Base-by-base conservation (phyloP, 2,329 filamentous ascomycete species). In the Ophiostoma pallidulum region DNA sequence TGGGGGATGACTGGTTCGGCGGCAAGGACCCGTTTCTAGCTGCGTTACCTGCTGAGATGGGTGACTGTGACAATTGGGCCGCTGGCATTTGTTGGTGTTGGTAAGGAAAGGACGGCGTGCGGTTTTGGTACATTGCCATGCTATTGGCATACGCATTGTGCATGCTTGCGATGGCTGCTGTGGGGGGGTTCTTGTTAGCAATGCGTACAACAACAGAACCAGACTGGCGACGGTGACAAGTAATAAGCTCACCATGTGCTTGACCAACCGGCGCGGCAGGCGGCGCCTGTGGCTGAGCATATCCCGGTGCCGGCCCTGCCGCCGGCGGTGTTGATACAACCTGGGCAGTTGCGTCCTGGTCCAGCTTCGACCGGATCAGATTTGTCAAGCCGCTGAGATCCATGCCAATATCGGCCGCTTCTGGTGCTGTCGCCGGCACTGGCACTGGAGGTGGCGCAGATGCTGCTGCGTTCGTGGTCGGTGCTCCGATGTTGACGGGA, bases 1-100 rank as follows among this genome's bases (percentile, higher is more conserved):
- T 79, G 0, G 76, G 69, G 18, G 69, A 72, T 4, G 69, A 71
- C 52, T 80, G 77, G 41, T 77, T 75, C 0, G 77, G 77, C 4
- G 77, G 77, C 0, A 80, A 57, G 7, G 54, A 51, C 19, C 62
- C 60, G 22, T 66, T 41, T n/a, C n/a, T n/a, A n/a, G n/a, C n/a
- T 10, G 39, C 26, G 16, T 33, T 18, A 8, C 31, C 16, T 5
- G 19, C 20, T 7, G 35, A 10, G 18, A 20, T 20, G 8, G 31
- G 13, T 6, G 32, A 33, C n/a, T 12, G 33, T 3, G 66, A 62
- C 9, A 54, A 38, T 12, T 58, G 59, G 3, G 54, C 58, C 5
- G n/a, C 12, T 31, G 35, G 43, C 33, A 38, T 16, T n/a, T 19
- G 38, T 51, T 44, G 46, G 18, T 22, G 56, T 56, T 36, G 54